phyloP scores from a whole-genome alignment of 805 yeast species.

The Metschnikowia bowlesiae region DNA sequence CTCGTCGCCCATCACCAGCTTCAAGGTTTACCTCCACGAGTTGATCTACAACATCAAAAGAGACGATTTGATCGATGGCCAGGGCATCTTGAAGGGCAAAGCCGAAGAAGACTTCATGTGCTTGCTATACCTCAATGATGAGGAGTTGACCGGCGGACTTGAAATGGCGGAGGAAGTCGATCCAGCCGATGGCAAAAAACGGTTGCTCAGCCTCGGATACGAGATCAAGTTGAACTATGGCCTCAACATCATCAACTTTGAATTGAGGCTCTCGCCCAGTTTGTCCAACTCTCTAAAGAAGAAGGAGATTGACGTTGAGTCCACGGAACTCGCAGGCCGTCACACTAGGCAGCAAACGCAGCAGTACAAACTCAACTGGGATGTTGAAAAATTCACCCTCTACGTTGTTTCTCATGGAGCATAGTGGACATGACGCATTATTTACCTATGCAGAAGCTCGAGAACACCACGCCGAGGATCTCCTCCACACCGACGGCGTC shows the following conservation, averaged over 20 bases:
- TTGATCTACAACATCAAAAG: slow-evolving; percentile 28
- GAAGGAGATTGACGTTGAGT: slow-evolving; percentile 24
- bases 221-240: slow-evolving; percentile 47
- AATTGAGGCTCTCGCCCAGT: slow-evolving; percentile 38
- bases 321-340: slow-evolving; percentile 30
- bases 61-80: slow-evolving; percentile 31
- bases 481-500: slow-evolving; percentile 86
- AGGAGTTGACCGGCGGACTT: slow-evolving; percentile 41
- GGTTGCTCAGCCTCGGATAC: slow-evolving; percentile 21
- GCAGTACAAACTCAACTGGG: slow-evolving; percentile 43
- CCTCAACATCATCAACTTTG: slow-evolving; percentile 41
- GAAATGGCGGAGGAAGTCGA: slow-evolving; percentile 34
- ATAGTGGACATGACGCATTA: slow-evolving; percentile 21
- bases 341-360: slow-evolving; percentile 45
- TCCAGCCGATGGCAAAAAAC: slow-evolving; percentile 13
- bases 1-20: slow-evolving; percentile 39
- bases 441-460: slow-evolving; percentile 92
- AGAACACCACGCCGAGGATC: slow-evolving; percentile 83
- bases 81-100: slow-evolving; percentile 26
- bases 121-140: slow-evolving; percentile 41
- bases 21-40: slow-evolving; percentile 40
- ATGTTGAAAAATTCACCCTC: slow-evolving; percentile 37
- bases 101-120: slow-evolving; percentile 37
- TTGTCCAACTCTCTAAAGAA: slow-evolving; percentile 35
- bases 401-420: slow-evolving; percentile 24